Conservation (phyloP, 2,329 filamentous ascomycete species). For the Beauveria varroae region DNA sequence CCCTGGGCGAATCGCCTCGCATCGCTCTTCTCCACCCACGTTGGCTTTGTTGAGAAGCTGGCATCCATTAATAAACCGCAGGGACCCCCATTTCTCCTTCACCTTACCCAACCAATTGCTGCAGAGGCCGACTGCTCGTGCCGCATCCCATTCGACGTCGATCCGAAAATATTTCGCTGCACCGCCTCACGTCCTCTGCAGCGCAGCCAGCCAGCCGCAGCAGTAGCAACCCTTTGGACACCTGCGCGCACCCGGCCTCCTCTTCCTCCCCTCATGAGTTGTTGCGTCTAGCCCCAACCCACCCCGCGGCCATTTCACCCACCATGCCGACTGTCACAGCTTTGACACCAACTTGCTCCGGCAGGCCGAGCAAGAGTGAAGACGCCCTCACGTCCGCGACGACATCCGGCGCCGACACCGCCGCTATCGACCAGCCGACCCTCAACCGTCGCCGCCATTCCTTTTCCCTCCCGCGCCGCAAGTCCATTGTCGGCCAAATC, state of each 20-base stretch:
- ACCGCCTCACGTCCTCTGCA: neutral
- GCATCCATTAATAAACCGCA: neutral
- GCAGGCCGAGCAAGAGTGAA: constrained; percentile 23
- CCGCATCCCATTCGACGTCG: constrained; percentile 3
- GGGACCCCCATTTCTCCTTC: constrained; percentile 3
- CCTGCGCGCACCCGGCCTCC: neutral
- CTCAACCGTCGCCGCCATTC: constrained; percentile 41
- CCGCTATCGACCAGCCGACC: constrained; percentile 23
- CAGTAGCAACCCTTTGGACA: neutral
- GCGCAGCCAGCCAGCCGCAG: too few species aligned
- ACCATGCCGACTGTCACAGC: constrained; percentile 32
- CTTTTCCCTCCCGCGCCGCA: constrained; percentile 48
- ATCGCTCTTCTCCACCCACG: constrained; percentile 1
- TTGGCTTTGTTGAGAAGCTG: constrained; percentile 8
- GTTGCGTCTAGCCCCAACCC: neutral
- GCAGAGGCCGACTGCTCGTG: constrained; percentile 2
- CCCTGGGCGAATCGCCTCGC: neutral
- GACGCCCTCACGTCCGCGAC: constrained; percentile 28
- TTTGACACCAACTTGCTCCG: constrained; percentile 30
- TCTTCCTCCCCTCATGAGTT: neutral
- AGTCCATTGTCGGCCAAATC: constrained; percentile 51
- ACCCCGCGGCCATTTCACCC: neutral
- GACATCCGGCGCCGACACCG: constrained; percentile 34
- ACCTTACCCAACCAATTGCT: constrained; percentile 11
- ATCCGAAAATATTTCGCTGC: constrained; percentile 8